phyloP scores from a whole-genome alignment of 305 asterid genomes.

The Fraxinus baroniana region DNA sequence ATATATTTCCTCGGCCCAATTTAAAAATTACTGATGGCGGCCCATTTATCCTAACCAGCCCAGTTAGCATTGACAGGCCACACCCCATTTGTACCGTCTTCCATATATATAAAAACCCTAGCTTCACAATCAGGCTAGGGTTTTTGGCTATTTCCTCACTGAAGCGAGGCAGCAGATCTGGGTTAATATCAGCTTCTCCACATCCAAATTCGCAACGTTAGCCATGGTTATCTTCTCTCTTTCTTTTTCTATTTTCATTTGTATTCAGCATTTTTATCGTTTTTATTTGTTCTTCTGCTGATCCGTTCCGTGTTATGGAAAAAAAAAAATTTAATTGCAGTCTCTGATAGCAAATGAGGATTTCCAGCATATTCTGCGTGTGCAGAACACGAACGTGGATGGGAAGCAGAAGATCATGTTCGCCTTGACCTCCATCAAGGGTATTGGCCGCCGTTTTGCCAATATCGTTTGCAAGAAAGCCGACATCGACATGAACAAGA shows the following conservation, averaged over 20 bases:
- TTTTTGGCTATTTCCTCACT: conserved; percentile 18
- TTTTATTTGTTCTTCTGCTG: background rate
- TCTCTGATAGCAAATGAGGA: conserved; percentile 77
- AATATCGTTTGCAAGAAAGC: conserved; percentile 83
- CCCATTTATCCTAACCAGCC: background rate
- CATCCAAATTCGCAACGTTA: conserved; percentile 23
- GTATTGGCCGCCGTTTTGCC: conserved; percentile 87
- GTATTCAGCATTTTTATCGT: background rate
- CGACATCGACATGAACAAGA: conserved; percentile 84
- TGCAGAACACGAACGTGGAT: conserved; percentile 79
- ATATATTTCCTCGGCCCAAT: background rate
- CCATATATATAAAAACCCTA: conserved; percentile 13
- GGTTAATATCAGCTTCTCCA: conserved; percentile 7
- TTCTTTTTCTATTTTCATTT: background rate
- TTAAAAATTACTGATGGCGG: background rate
- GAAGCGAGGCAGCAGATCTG: conserved; percentile 32
- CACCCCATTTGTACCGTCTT: background rate
- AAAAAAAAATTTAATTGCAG: conserved; percentile 27
- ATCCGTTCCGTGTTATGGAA: background rate
- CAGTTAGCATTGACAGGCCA: background rate
- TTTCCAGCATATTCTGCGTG: conserved; percentile 86
- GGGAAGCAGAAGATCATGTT: conserved; percentile 88
- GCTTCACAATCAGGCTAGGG: conserved; percentile 21
- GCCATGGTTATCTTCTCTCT: conserved; percentile 26
- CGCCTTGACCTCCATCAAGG: conserved; percentile 86